A percentile compares a stretch with the other conserved stretches of the same genome.
Conservation (phyloP, 805 yeast species). For the Saccharomycodes ludwigii region DNA sequence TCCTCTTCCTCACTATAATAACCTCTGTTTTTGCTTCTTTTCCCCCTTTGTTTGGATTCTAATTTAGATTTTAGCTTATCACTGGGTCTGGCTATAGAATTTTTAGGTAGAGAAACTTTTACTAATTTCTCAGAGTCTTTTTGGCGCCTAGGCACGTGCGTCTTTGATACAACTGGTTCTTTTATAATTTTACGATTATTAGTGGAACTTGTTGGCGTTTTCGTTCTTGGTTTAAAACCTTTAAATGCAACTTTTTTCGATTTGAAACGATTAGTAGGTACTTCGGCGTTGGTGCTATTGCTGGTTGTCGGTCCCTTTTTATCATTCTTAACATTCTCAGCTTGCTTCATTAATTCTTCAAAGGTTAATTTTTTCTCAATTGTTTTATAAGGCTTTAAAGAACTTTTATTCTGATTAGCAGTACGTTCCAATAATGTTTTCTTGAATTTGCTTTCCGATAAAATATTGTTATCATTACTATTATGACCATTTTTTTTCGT, state of each 20-base stretch:
- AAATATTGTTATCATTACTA: slow-evolving; percentile 9
- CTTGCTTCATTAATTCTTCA: slow-evolving; percentile 46
- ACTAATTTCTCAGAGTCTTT: slow-evolving; percentile 2
- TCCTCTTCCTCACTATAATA: slow-evolving; percentile 30
- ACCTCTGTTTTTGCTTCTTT: slow-evolving; percentile 11
- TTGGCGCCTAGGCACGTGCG: too few relatives aligned
- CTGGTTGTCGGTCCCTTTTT: slow-evolving; percentile 3
- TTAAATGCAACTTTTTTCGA: background rate
- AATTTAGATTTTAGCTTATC: slow-evolving; percentile 37
- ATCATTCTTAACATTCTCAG: slow-evolving; percentile 27
- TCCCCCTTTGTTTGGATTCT: slow-evolving; percentile 19
- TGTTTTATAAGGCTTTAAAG: slow-evolving; percentile 1
- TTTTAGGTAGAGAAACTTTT: slow-evolving; percentile 3
- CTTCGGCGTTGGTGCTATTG: slow-evolving; percentile 1
- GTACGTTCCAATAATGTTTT: too few relatives aligned
- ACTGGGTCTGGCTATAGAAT: slow-evolving; percentile 44
- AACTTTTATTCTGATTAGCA: too few relatives aligned
- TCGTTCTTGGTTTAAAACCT: background rate
- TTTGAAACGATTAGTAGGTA: background rate
- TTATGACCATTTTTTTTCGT: slow-evolving; percentile 7
- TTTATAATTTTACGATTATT: background rate
- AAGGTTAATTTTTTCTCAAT: slow-evolving; percentile 36
- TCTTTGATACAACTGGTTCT: background rate
- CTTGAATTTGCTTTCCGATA: slow-evolving; percentile 14
- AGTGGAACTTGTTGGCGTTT: background rate